A percentile compares a stretch with the other conserved stretches of the same genome.
Conservation (phyloP, 2,329 filamentous ascomycete species). For the Pestalotiopsis sp. region DNA sequence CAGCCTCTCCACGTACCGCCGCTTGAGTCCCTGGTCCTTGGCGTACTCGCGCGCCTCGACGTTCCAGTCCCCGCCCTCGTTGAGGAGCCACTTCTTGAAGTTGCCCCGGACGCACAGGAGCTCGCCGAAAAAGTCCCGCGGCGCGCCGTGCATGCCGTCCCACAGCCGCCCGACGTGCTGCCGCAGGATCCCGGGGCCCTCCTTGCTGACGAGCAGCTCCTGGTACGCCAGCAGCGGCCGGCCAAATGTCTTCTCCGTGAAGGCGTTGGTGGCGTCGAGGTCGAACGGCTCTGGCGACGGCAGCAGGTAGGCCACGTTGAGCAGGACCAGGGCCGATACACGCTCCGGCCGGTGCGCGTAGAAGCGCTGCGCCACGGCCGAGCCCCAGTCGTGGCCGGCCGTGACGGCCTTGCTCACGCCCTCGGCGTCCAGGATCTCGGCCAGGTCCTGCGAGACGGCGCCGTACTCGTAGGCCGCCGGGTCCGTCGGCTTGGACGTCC, state of each 20-base stretch:
- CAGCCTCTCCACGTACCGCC: conserved; percentile 29
- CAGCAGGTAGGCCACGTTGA: conserved; percentile 44
- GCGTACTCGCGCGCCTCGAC: conserved; percentile 27
- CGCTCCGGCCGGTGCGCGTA: conserved; percentile 43
- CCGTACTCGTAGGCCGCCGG: conserved; percentile 36
- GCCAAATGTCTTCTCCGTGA: conserved; percentile 36
- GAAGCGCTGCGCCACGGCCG: conserved; percentile 38
- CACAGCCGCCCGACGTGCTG: conserved; percentile 40
- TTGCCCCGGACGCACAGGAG: conserved; percentile 39
- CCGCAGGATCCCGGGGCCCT: conserved; percentile 40
- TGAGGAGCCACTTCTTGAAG: conserved; percentile 30
- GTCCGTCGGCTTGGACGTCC: conserved; percentile 42
- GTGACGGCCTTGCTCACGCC: conserved; percentile 37
- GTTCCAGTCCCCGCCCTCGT: conserved; percentile 22
- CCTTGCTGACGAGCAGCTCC: conserved; percentile 44
- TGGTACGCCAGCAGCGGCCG: conserved; percentile 44
- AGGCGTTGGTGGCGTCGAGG: conserved; percentile 35
- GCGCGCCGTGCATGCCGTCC: conserved; percentile 33
- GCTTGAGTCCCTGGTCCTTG: conserved; percentile 22
- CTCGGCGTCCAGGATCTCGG: conserved; percentile 43
- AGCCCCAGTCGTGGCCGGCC: conserved; percentile 55
- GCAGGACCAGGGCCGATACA: conserved; percentile 41
- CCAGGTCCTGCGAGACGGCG: conserved; percentile 38
- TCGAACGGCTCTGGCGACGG: conserved; percentile 36
- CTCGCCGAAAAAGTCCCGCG: conserved; percentile 32